Conservation (phyloP, 257 asterid genomes). For the Solanum pimpinellifolium region DNA sequence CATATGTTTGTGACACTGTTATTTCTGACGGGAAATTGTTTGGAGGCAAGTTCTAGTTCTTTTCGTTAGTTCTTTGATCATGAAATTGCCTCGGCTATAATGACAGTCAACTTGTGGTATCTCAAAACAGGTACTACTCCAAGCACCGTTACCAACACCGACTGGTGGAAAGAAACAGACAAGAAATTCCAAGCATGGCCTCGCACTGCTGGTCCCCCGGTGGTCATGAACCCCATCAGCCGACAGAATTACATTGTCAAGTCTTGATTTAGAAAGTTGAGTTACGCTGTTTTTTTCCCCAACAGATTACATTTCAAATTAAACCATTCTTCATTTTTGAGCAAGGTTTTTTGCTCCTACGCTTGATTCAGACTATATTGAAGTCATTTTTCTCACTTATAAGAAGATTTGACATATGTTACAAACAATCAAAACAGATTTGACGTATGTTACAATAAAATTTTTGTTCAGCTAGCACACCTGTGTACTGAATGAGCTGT, state of each 20-base stretch:
- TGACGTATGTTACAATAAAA: neutral
- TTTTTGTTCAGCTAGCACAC: neutral
- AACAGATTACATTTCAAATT: neutral
- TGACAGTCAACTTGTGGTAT: neutral
- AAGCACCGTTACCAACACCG: slow-evolving; percentile 37
- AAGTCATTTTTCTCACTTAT: neutral
- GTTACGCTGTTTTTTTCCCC: neutral
- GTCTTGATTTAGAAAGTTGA: slow-evolving; percentile 26
- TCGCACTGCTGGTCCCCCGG: slow-evolving; percentile 98
- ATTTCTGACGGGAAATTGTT: slow-evolving; percentile 11
- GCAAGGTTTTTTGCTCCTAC: neutral
- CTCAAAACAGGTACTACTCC: slow-evolving; percentile 60
- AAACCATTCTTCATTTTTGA: neutral
- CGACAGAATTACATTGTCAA: slow-evolving; percentile 90
- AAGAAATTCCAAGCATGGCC: slow-evolving; percentile 97
- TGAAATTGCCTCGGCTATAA: neutral
- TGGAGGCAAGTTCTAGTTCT: slow-evolving; percentile 23
- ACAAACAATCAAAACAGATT: neutral
- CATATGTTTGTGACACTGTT: slow-evolving; percentile 6
- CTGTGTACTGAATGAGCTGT: neutral
- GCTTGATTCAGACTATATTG: neutral
- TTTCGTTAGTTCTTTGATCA: neutral
- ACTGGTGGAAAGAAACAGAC: slow-evolving; percentile 80
- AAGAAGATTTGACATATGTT: neutral
- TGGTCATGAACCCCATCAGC: slow-evolving; percentile 93